phyloP scores from a whole-genome alignment of 805 yeast species.

The Ogataea pilisensis region DNA sequence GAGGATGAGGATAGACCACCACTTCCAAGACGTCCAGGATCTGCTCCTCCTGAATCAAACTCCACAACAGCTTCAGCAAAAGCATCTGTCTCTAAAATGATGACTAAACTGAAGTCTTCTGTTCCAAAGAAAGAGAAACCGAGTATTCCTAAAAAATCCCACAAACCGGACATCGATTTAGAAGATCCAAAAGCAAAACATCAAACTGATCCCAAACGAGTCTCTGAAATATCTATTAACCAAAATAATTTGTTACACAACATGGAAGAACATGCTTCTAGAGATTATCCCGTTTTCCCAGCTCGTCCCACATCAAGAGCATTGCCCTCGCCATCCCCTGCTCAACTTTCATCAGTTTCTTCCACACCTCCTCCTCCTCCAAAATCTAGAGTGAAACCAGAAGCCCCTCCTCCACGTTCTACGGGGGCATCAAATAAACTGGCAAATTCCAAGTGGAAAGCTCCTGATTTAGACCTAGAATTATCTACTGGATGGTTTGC shows the following conservation, averaged over 20 bases:
- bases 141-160: background rate
- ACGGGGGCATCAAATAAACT: constrained; percentile 5
- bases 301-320: constrained; percentile 13
- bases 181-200: too few species aligned
- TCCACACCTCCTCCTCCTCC: constrained; percentile 32
- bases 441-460: constrained; percentile 23
- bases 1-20: constrained; percentile 27
- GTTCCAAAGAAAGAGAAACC: constrained; percentile 8
- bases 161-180: too few species aligned
- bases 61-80: constrained; percentile 3
- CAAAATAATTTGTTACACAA: too few species aligned
- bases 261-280: too few species aligned
- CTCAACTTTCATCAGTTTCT: constrained; percentile 4
- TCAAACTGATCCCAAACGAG: too few species aligned
- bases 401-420: constrained; percentile 22
- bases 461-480: constrained; percentile 40
- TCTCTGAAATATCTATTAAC: too few species aligned
- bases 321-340: constrained; percentile 7
- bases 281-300: constrained; percentile 4
- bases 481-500: constrained; percentile 46
- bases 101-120: constrained; percentile 8
- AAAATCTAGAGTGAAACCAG: constrained; percentile 25
- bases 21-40: constrained; percentile 20
- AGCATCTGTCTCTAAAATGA: constrained; percentile 1
- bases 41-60: background rate